Evolutionary conservation across 768 basidiomycete genomes (phyloP).

Genomic region (Termitomyces sp.): DNA sequence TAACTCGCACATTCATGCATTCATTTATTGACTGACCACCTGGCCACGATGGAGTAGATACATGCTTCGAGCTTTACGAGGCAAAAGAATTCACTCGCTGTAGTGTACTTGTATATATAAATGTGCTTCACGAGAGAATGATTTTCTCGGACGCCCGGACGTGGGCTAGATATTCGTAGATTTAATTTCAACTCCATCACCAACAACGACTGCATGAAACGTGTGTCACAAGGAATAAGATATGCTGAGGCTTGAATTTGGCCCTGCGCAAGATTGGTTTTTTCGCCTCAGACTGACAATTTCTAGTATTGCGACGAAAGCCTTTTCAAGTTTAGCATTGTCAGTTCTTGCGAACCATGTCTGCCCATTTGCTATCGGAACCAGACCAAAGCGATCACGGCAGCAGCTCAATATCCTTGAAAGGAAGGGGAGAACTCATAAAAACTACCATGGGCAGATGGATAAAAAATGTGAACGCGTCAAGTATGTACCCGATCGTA

Average conservation of each 20-base stretch:
- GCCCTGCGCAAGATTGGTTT: no score
- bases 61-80: not conserved
- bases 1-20: conserved; percentile 5
- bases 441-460: not conserved
- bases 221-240: not conserved
- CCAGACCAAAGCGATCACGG: not conserved
- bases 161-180: no score
- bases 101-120: conserved; percentile 9
- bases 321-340: not conserved
- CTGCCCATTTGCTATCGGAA: not conserved
- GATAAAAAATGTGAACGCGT: not conserved
- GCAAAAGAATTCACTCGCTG: conserved; percentile 1
- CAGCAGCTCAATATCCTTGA: not conserved
- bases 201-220: not conserved
- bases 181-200: no score
- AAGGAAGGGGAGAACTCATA: not conserved
- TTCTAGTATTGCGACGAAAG: no score
- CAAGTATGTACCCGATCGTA: not conserved
- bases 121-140: not conserved
- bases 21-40: not conserved
- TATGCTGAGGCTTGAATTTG: not conserved
- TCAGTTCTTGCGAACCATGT: not conserved
- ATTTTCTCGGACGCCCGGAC: not conserved
- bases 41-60: not conserved
- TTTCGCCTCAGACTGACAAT: no score